A percentile compares a stretch with the other conserved stretches of the same genome.
Evolutionary conservation across 2,329 filamentous ascomycete genomes (phyloP).

Genomic region (Microdochium trichocladiopsis): DNA sequence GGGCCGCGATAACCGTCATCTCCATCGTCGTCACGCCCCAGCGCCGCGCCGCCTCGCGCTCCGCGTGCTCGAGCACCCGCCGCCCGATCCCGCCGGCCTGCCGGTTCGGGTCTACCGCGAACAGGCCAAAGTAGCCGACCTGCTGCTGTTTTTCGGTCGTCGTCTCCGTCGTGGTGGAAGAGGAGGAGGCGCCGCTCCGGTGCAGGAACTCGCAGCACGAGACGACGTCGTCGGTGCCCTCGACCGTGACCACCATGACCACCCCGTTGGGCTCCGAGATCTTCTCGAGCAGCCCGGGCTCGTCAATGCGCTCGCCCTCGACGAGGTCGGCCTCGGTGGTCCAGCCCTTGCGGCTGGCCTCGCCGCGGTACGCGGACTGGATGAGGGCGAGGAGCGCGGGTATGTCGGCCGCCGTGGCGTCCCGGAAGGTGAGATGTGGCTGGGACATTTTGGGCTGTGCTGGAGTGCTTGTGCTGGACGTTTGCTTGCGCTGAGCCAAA

Average conservation of each 20-base stretch:
- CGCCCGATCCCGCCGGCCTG: slow-evolving; percentile 36
- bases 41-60: slow-evolving; percentile 21
- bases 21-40: slow-evolving; percentile 27
- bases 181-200: slow-evolving; percentile 3
- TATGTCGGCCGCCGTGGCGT: neutral
- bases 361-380: slow-evolving; percentile 36
- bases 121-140: slow-evolving; percentile 36
- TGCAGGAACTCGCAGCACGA: slow-evolving; percentile 35
- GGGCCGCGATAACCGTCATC: slow-evolving; percentile 34
- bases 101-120: slow-evolving; percentile 34
- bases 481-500: no score
- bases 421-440: neutral
- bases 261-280: slow-evolving; percentile 27
- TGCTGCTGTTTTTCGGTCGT: neutral
- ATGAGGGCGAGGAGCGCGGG: slow-evolving; percentile 27
- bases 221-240: slow-evolving; percentile 13
- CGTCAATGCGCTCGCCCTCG: slow-evolving; percentile 33
- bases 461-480: no score
- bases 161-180: neutral
- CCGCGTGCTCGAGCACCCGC: slow-evolving; percentile 29
- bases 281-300: slow-evolving; percentile 25
- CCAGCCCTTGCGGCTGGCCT: slow-evolving; percentile 32
- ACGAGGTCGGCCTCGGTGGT: slow-evolving; percentile 39
- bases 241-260: slow-evolving; percentile 27
- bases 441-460: no score